Base-by-base conservation (phyloP, 2,329 filamentous ascomycete species). In the Didymellaceae sp. region DNA sequence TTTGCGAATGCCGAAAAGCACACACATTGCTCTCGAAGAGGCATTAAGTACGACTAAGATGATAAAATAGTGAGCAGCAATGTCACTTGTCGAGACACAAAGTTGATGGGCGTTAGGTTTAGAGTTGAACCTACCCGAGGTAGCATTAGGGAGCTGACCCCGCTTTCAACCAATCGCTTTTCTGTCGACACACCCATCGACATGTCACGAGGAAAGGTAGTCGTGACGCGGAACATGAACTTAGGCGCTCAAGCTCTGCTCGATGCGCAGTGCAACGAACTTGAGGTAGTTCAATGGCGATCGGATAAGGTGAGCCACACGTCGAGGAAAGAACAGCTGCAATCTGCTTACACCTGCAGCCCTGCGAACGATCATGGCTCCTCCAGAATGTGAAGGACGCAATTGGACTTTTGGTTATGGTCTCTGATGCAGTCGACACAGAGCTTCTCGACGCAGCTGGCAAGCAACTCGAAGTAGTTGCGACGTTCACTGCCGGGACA, bases 401-500 rank as follows among this genome's bases (percentile, higher is more conserved):
- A 25, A 42, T 46, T 1, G 67, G 63, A 1, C 62, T 70, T 3
- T 46, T 70, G 1, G 54, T 68, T 1, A 69, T 66, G 65, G 53
- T 70, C 0, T 61, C 58, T 1, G 67, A 69, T 5, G 63, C 59
- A 35, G 48, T 64, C 40, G 63, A 70, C 34, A 48, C 60, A 37
- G 65, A 67, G 22, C 57, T 70, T 4, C 26, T 70, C 5, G 18
- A 59, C 9, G 50, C 60, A 18, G 59, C 65, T 2, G 66, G 66
- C 10, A 22, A 45, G 7, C 44, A 56, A 13, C 48, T 70, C 4
- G 68, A 65, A 50, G 59, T 53, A 3, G 59, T 70, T 20, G 63
- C 67, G 2, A 68, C 67, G 1, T 68, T 68, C 49, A 68, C 65
- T 7, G 63, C 69, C n/a, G 67, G 66, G 1, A 68, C 63, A 10